These are phyloP conservation scores for Aphanomyces astaci DNA, from an alignment of 352 stramenopile genomes.

Conservation along the genomic window DNA sequence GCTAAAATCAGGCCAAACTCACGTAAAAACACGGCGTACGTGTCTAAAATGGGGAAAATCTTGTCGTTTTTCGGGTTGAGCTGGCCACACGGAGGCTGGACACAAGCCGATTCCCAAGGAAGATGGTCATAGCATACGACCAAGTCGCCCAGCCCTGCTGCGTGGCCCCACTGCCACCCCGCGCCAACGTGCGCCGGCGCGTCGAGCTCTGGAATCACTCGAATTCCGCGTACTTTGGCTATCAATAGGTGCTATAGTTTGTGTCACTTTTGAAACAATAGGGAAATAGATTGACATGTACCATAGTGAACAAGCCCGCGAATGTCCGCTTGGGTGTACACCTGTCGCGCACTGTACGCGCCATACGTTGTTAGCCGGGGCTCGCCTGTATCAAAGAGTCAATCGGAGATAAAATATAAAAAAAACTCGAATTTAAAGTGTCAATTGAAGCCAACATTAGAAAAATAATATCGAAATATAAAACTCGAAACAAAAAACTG, in stretches of 20 bases:
- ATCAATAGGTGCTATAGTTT: background rate
- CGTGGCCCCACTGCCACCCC: constrained; percentile 21
- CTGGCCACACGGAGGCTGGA: constrained; percentile 21
- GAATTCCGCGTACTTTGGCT: constrained; percentile 27
- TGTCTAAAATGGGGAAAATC: constrained; percentile 19
- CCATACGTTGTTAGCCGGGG: constrained; percentile 23
- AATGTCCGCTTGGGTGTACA: constrained; percentile 31
- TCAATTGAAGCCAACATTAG: too few species aligned
- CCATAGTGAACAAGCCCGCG: constrained; percentile 26
- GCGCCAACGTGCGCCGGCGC: constrained; percentile 25
- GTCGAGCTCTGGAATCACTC: constrained; percentile 31
- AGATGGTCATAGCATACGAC: constrained; percentile 18
- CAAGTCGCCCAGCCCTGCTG: constrained; percentile 18
- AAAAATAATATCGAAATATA: too few species aligned
- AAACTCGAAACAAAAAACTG: too few species aligned
- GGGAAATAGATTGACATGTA: too few species aligned
- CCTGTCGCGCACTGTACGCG: constrained; percentile 19
- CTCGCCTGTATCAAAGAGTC: constrained; percentile 3
- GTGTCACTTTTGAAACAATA: too few species aligned
- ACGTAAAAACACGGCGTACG: background rate
- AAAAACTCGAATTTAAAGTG: too few species aligned
- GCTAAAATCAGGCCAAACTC: background rate
- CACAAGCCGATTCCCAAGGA: constrained; percentile 14
- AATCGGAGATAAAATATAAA: background rate
- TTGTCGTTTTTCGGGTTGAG: constrained; percentile 25